Conservation (phyloP, 192 early-diverging fungal species). For the Linnemannia exigua region DNA sequence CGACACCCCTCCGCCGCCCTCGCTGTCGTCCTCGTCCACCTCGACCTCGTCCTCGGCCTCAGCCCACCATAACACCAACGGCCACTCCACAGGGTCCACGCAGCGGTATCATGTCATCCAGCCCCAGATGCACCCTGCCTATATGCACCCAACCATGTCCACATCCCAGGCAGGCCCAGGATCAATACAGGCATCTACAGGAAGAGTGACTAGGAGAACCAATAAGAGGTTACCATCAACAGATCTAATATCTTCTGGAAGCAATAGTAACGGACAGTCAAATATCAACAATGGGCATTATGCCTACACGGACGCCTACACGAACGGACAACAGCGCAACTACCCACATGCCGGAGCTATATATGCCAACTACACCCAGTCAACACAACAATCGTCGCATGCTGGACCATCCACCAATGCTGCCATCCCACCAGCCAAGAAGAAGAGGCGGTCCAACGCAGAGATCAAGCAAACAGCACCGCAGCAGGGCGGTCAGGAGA, state of each 20-base stretch:
- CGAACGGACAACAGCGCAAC: conserved; percentile 7
- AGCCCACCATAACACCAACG: conserved; percentile 22
- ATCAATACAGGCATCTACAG: conserved; percentile 21
- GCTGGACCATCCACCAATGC: conserved; percentile 6
- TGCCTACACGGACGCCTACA: conserved; percentile 6
- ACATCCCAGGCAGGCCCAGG: neutral
- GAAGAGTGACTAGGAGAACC: conserved; percentile 39
- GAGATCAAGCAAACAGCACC: conserved; percentile 30
- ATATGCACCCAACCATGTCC: conserved; percentile 3
- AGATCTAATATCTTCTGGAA: conserved; percentile 15
- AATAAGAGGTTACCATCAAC: conserved; percentile 44
- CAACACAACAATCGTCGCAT: neutral
- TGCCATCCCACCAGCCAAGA: conserved; percentile 29
- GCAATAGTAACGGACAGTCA: conserved; percentile 13
- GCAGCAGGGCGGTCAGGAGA: conserved; percentile 15
- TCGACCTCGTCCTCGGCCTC: conserved; percentile 46
- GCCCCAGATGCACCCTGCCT: conserved; percentile 13
- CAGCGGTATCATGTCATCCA: conserved; percentile 26
- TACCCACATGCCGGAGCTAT: conserved; percentile 13
- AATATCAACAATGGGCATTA: conserved; percentile 11
- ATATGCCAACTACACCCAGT: neutral
- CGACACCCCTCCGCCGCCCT: conserved; percentile 49
- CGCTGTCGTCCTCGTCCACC: conserved; percentile 34
- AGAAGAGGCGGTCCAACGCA: conserved; percentile 31
- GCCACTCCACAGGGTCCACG: conserved; percentile 15